Evolutionary conservation across 306 rosid genomes (phyloP).

Genomic region (Acmispon strigosus): DNA sequence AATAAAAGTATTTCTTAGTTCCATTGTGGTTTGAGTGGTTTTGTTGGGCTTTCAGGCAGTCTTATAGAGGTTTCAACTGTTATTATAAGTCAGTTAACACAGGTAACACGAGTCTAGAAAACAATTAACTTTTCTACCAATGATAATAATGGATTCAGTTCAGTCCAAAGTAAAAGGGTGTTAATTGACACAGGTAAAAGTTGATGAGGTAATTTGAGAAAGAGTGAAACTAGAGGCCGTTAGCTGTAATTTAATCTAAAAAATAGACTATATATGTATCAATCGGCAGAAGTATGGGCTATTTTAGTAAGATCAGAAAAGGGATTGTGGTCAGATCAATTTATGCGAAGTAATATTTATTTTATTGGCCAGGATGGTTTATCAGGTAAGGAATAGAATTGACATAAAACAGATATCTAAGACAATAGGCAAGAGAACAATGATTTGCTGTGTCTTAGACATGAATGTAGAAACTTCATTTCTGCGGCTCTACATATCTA

Average conservation of each 20-base stretch:
- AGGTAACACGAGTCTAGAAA: too few relatives aligned
- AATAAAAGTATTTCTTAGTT: too few relatives aligned
- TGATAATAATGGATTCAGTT: neutral
- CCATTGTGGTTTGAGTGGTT: too few relatives aligned
- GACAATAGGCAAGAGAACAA: neutral
- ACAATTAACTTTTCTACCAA: too few relatives aligned
- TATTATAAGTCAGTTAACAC: too few relatives aligned
- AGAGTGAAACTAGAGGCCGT: neutral
- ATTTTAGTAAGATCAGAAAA: neutral
- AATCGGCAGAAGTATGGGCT: neutral
- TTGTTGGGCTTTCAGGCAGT: too few relatives aligned
- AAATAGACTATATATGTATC: neutral
- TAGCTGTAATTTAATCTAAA: neutral
- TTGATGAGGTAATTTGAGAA: neutral
- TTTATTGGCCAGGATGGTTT: neutral
- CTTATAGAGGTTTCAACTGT: too few relatives aligned
- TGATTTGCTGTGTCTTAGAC: neutral
- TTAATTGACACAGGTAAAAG: neutral
- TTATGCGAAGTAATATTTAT: neutral
- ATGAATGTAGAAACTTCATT: neutral
- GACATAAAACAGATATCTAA: neutral
- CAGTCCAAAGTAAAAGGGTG: neutral
- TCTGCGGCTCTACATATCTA: neutral
- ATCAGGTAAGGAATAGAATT: neutral
- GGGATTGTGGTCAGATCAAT: too few relatives aligned